Base-by-base conservation (phyloP, 164 flowering plant genomes). In the Aristolochia californica region DNA sequence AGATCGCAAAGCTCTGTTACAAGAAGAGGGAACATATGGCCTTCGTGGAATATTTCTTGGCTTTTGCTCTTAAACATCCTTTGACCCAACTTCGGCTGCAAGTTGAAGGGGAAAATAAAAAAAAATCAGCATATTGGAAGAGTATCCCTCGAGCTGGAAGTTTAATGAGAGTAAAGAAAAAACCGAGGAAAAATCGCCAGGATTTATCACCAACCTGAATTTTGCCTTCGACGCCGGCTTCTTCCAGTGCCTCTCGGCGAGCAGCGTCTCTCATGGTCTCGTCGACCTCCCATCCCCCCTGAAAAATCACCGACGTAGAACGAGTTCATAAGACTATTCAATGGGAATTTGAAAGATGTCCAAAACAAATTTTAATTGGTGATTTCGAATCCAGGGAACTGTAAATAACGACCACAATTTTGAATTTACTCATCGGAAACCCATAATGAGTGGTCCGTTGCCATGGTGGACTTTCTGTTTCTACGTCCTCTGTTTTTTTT, bases 241-340 rank as follows among this genome's bases (percentile, higher is more conserved):
- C 97, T 69, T 88, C 97, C 2, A 75, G 5, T 1, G 89, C 78
- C 65, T 88, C 97, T 23, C 97, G 62, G n/a, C 24, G 20, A 38
- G 84, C 97, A 0, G 94, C 97, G 13, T 76, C 79, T 59, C 56
- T 58, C 12, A 66, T 79, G 43, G 81, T 56, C 71, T 88, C 97
- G 70, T 88, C 89, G 0, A 15, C 27, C 65, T 88, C 97, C 94
- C 97, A 88, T 48, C 97, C 97, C 50, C 97, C 97, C 89, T 88
- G 74, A 27, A 53, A 38, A 57, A 28, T 18, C 26, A 20, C 27
- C 21, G 1, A 27, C 8, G 0, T 15, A 16, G 10, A 43, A 16
- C 62, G 13, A 58, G n/a, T 24, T 20, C 23, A 18, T 21, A 5
- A 34, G 23, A 30, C 9, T 5, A n/a, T n/a, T n/a, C n/a, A n/a